Base-by-base conservation (phyloP, 352 stramenopile genomes). In the Pythium sukuiense region DNA sequence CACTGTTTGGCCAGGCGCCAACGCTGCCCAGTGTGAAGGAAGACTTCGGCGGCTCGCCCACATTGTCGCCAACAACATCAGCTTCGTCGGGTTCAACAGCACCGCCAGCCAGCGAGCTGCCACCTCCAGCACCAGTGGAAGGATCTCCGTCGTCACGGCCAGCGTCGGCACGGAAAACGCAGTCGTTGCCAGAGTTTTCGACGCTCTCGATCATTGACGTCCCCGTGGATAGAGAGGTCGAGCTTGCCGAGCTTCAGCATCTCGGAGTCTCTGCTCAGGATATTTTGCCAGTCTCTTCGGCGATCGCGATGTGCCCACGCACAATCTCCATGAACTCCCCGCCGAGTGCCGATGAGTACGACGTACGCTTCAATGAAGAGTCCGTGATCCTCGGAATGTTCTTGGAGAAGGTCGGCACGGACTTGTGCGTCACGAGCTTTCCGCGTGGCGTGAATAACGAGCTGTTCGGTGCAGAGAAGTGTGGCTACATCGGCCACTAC, bases 371-470 rank as follows among this genome's bases (percentile, higher is more conserved):
- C 59, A 77, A 80, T 13, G 76, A 77, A 53, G 81, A 94, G 37
- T 71, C 78, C 37, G 73, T 92, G 14, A 69, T 94, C 29, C 79
- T 94, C 20, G 86, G 86, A 6, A 88, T 94, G 77, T 92, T 88
- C 66, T 72, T 94, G 59, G 79, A 92, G 50, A 92, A 92, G 61
- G 70, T 93, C 59, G 86, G 80, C 43, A 77, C 70, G 24, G 82
- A 93, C 32, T 61, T 94, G 58, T 93, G 84, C 59, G 83, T 94
- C 37, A 92, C 84, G 37, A 86, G 76, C 63, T 94, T 94, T 55
- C 86, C 86, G 12, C 79, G 84, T 33, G 77, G 76, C 37, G 75
- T 80, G 11, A 79, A 83, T 37, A 84, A 80, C 26, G 86, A 85
- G 26, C 68, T 82, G 55, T 91, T 94, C 55, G 83, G 83, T n/a